Conservation (phyloP, 768 basidiomycete genomes). For the Suillus sp. region DNA sequence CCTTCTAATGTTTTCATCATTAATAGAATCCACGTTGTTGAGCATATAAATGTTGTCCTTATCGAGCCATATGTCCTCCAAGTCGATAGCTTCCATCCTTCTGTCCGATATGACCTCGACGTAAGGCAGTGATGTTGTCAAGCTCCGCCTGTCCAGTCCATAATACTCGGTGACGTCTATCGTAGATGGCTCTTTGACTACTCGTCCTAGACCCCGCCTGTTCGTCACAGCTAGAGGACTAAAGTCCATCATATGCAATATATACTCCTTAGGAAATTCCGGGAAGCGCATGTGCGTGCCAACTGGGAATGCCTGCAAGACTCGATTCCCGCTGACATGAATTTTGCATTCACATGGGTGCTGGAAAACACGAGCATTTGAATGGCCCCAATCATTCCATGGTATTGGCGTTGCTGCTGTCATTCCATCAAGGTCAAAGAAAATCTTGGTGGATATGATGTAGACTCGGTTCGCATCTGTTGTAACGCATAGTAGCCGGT, state of each 20-base stretch:
- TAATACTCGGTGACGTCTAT: neutral
- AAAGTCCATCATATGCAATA: neutral
- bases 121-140: neutral
- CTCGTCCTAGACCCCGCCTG: constrained; percentile 1
- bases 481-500: neutral
- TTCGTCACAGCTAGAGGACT: neutral
- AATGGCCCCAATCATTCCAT: neutral
- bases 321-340: neutral
- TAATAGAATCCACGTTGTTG: neutral
- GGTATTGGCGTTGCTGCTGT: neutral
- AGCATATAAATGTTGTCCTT: neutral
- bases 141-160: neutral
- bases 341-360: neutral
- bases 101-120: neutral
- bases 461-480: neutral
- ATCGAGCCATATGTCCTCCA: constrained; percentile 1
- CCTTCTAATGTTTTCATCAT: neutral
- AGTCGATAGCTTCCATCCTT: neutral
- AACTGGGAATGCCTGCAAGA: constrained; percentile 1
- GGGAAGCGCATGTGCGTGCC: neutral
- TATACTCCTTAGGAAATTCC: neutral
- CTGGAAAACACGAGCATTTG: neutral
- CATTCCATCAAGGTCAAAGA: neutral
- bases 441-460: constrained; percentile 1
- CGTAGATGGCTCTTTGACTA: neutral